Evolutionary conservation across 2,329 filamentous ascomycete genomes (phyloP), one percentile per base, ranked within the genome.

Genomic region (Westerdykella ornata): DNA sequence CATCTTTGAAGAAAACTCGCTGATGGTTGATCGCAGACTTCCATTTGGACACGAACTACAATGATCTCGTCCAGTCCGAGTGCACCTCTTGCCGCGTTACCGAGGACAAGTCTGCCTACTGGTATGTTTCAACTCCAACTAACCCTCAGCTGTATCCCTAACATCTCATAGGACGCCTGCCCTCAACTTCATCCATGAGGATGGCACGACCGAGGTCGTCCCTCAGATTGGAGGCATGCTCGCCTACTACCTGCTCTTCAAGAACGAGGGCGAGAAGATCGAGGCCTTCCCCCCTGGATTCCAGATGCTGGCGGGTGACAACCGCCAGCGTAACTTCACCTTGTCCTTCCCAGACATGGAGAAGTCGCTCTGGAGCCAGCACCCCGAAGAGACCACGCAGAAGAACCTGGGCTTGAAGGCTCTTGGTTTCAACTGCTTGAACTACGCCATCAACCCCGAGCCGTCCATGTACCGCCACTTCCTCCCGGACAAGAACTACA

Each of bases 361-460:
- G 17, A 86, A 88, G 68, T 88, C 85, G 11, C 49, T 67, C 17
- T 96, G 89, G 89, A 60, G 67, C 4, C 68, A 63, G 2, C 30
- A 33, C 30, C 42, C 41, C 3, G 69, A 80, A 4, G 77, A 82
- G 45, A 76, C 78, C 56, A 84, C 82, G 9, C 88, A 94, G 70
- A 65, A 68, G 13, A 77, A 81, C 39, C 76, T 96, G 29, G 71
- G 70, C 38, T 84, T 94, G 71, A 88, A 89, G 47, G 87, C 89
- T 8, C 56, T 96, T 19, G 90, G 92, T 3, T 95, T 95, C 77
- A 97, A 97, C 74, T 97, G 92, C 68, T 70, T 98, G 46, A 82
- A 97, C 77, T 96, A 96, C 62, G 71, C 67, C 17, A 55, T 54
- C 14, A 43, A 66, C 0, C 72, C 84, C 2, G 88, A 95, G 65